Base-by-base conservation (phyloP, 805 yeast species). In the Lipomyces oligophaga region DNA sequence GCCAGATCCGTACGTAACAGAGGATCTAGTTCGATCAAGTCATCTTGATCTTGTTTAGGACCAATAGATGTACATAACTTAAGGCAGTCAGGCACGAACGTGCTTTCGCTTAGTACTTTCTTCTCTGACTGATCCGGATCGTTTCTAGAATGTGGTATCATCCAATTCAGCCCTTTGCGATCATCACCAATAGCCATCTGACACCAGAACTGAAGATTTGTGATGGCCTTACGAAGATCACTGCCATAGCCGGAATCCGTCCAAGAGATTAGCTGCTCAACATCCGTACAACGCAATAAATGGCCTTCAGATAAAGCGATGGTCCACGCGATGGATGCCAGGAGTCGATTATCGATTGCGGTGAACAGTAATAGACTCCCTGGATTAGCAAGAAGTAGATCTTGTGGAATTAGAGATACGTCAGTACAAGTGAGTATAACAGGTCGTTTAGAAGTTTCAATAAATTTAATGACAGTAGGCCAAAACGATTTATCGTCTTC, bases 401-500 rank as follows among this genome's bases (percentile, higher is more conserved):
- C 67, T 24, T 59, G 55, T 0, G 88, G 88, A 4, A 82, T 63
- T 27, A 64, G 67, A 7, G 61, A 59, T 2, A 68, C 43, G 50
- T 77, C 78, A 5, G 72, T 67, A 59, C 89, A 83, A 0, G 88
- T 81, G 11, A 86, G 52, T 1, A 85, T 72, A 0, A 86, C 73
- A 0, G 95, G 95, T 43, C 89, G 67, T 54, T 85, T 70, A 0
- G 86, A 74, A 15, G 75, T 72, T 30, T 71, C 70, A 32, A 87
- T 64, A 11, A 85, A 71, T 39, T 78, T 81, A 37, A 75, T 76
- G 2, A 87, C 72, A 1, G 82, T 79, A 0, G 72, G 60, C 96
- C 97, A 93, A 60, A 90, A 89, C 1, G 79, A 79, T 46, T 76
- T 78, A 58, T 93, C 97, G 33, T 75, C 78, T 43, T 79, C 86